A percentile compares a stretch with the other conserved stretches of the same genome.
phyloP scores from a whole-genome alignment of 2,329 filamentous ascomycete species.

The Penicillium sp. region DNA sequence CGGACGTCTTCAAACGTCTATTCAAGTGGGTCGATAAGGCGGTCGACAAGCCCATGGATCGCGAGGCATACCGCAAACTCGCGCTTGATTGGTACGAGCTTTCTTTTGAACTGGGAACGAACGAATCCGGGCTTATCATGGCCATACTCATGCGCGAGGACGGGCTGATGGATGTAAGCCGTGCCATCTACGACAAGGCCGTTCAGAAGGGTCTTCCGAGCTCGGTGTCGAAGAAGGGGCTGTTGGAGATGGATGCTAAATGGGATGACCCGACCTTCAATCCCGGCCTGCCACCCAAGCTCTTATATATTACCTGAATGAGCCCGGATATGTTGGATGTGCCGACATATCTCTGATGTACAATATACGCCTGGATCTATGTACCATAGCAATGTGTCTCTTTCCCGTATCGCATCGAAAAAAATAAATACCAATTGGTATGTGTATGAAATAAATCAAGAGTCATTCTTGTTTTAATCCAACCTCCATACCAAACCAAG shows the following conservation, averaged over 20 bases:
- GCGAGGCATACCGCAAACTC: conserved; percentile 26
- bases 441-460: no score
- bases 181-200: conserved; percentile 15
- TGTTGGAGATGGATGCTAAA: conserved; percentile 18
- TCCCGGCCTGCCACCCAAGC: not conserved
- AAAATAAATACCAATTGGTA: no score
- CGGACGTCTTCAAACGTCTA: not conserved
- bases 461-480: no score
- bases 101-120: conserved; percentile 21
- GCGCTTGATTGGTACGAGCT: conserved; percentile 39
- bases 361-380: not conserved
- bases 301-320: not conserved
- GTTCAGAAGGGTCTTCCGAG: conserved; percentile 11
- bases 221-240: conserved; percentile 2
- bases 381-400: not conserved
- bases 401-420: not conserved
- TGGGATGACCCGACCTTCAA: conserved; percentile 23
- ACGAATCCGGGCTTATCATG: conserved; percentile 27
- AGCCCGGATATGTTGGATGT: not conserved
- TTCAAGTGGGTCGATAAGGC: not conserved
- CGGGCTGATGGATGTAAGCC: conserved; percentile 16
- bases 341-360: not conserved
- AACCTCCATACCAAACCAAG: not conserved
- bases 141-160: conserved; percentile 33
- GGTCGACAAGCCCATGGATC: conserved; percentile 20